Evolutionary conservation across 441 rosid genomes (phyloP).

Genomic region (Erysimum pusillum): DNA sequence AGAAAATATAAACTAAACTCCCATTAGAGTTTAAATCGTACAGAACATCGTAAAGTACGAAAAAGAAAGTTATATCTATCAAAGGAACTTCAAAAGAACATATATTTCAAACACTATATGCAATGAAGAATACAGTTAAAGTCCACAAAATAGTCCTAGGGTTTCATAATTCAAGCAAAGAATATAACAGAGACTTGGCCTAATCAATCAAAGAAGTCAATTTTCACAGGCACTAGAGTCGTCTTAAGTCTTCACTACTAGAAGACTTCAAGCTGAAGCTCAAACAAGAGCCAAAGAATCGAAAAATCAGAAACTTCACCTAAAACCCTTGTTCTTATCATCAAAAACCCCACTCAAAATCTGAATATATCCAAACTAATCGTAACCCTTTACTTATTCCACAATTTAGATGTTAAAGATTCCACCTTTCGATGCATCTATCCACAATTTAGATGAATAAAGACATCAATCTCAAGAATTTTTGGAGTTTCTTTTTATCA

Average conservation of each 20-base stretch:
- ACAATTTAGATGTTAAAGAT: neutral
- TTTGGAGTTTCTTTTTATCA: neutral
- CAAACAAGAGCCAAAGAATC: neutral
- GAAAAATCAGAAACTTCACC: constrained; percentile 20
- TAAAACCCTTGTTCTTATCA: constrained; percentile 31
- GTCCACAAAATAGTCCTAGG: neutral
- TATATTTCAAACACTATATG: constrained; percentile 2
- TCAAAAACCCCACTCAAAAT: constrained; percentile 32
- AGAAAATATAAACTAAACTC: neutral
- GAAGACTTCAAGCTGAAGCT: neutral
- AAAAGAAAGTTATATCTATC: neutral
- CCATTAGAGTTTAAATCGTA: neutral
- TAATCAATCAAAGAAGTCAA: neutral
- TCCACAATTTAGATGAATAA: no score
- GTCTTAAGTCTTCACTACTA: neutral
- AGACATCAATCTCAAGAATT: neutral
- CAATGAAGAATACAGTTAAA: neutral
- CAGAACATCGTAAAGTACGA: neutral
- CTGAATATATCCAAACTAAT: neutral
- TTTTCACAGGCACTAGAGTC: neutral
- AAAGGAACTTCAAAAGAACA: constrained; percentile 1
- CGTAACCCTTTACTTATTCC: neutral
- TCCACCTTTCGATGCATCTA: constrained; percentile 31
- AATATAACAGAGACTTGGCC: no score
- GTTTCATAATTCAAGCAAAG: no score